Evolutionary conservation across 2,329 filamentous ascomycete genomes (phyloP).

Genomic region (Dactylellina haptotyla): DNA sequence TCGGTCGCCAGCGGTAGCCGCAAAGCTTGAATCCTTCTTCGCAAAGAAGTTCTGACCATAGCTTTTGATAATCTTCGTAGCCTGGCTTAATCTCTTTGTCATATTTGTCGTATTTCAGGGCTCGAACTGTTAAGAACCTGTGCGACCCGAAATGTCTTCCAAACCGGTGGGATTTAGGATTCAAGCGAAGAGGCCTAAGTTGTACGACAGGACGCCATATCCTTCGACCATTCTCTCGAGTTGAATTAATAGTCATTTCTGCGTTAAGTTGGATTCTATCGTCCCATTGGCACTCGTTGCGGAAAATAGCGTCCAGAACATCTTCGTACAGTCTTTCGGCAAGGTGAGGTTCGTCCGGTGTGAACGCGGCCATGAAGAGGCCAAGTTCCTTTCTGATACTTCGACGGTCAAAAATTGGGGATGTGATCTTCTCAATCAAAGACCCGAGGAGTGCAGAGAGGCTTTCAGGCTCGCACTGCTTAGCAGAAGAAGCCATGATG

Average conservation of each 20-base stretch:
- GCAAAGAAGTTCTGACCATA: neutral
- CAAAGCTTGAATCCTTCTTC: no score
- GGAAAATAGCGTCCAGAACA: neutral
- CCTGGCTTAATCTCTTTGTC: no score
- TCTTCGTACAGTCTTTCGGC: neutral
- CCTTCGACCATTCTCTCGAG: neutral
- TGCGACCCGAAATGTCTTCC: slow-evolving; percentile 26
- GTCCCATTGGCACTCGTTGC: slow-evolving; percentile 3
- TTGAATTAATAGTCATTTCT: slow-evolving; percentile 5
- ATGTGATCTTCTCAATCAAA: neutral
- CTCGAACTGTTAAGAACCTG: slow-evolving; percentile 18
- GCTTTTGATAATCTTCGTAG: neutral
- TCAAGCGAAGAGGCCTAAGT: slow-evolving; percentile 7
- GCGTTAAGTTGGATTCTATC: slow-evolving; percentile 27
- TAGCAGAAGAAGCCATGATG: slow-evolving; percentile 9
- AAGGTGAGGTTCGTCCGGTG: neutral
- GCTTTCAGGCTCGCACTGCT: neutral
- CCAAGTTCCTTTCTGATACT: neutral
- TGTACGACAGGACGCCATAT: slow-evolving; percentile 9
- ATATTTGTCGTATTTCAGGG: slow-evolving; percentile 1
- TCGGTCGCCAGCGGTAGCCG: slow-evolving; percentile 23
- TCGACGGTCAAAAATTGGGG: slow-evolving; percentile 2
- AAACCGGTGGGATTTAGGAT: slow-evolving; percentile 23
- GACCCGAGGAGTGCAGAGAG: neutral
- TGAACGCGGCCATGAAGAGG: neutral